Evolutionary conservation across 208 protist species (phyloP).

Genomic region (Angomonas ambiguus): DNA sequence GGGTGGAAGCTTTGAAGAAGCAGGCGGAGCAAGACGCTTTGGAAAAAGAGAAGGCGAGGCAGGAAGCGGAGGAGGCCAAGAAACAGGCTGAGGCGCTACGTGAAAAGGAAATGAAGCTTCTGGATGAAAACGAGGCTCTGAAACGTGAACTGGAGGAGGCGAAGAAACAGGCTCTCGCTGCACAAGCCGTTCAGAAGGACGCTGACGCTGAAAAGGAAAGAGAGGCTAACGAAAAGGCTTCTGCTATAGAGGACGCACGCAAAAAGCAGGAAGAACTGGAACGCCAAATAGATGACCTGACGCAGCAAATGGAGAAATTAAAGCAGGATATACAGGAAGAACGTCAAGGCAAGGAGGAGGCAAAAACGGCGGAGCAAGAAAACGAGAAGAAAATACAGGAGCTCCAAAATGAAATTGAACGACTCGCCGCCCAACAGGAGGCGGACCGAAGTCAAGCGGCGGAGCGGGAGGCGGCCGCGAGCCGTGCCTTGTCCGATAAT

Average conservation of each 20-base stretch:
- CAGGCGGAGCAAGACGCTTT: conserved; percentile 20
- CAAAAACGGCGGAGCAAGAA: neutral
- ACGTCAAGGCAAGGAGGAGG: neutral
- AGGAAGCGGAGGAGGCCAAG: conserved; percentile 16
- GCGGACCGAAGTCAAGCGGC: neutral
- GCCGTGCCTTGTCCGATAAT: neutral
- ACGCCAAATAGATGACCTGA: neutral
- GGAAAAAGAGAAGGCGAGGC: conserved; percentile 21
- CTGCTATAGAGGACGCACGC: neutral
- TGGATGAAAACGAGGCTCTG: conserved; percentile 22
- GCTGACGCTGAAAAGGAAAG: conserved; percentile 33
- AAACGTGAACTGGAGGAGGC: conserved; percentile 29
- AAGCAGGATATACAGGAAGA: neutral
- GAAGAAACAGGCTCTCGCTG: conserved; percentile 24
- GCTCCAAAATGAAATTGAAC: conserved; percentile 3
- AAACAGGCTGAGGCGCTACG: conserved; percentile 16
- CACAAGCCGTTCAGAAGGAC: conserved; percentile 16
- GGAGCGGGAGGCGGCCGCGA: conserved; percentile 16
- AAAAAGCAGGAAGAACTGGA: conserved; percentile 25
- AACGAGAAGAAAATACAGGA: conserved; percentile 1
- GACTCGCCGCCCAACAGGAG: conserved; percentile 6
- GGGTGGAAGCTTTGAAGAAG: conserved; percentile 14
- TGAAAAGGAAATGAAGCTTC: conserved; percentile 27
- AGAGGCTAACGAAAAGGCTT: conserved; percentile 14
- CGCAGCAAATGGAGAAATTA: conserved; percentile 4